Percentiles rank a stretch among this genome's conserved stretches.
Conservation (phyloP, 163 green algal genomes). For the Smithsoniella earleae region DNA sequence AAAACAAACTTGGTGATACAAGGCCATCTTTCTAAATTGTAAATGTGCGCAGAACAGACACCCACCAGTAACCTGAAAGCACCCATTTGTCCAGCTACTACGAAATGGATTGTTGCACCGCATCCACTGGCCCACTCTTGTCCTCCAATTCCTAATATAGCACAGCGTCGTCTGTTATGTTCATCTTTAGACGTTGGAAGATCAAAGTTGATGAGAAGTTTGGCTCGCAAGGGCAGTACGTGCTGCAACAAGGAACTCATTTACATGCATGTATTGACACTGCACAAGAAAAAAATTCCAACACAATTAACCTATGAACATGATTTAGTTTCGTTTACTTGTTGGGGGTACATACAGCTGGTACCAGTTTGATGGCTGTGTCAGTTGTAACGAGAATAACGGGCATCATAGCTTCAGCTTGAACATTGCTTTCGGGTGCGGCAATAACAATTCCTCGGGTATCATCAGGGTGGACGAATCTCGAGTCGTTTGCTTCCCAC, state of each 20-base stretch:
- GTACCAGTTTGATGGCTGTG: background rate
- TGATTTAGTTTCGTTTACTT: too few species aligned
- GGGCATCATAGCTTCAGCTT: too few species aligned
- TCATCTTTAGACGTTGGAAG: background rate
- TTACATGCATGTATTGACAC: too few species aligned
- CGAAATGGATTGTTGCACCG: slow-evolving; percentile 21
- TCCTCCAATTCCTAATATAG: too few species aligned
- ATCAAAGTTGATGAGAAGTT: slow-evolving; percentile 19
- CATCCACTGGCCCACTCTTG: too few species aligned
- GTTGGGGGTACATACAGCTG: background rate
- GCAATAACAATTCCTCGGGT: background rate
- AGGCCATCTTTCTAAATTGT: too few species aligned
- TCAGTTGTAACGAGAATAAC: slow-evolving; percentile 11
- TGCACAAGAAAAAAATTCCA: too few species aligned
- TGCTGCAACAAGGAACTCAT: slow-evolving; percentile 28
- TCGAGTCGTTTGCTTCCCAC: too few species aligned
- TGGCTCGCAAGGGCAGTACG: background rate
- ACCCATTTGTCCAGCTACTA: slow-evolving; percentile 20
- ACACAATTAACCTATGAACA: too few species aligned
- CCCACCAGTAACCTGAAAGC: background rate
- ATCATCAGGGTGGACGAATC: slow-evolving; percentile 21
- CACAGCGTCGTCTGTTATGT: background rate
- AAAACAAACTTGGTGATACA: too few species aligned
- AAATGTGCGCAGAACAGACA: too few species aligned
- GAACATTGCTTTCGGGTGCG: too few species aligned